A percentile compares a stretch with the other conserved stretches of the same genome.
phyloP scores from a whole-genome alignment of 805 yeast species.

The Yarrowia bubula region DNA sequence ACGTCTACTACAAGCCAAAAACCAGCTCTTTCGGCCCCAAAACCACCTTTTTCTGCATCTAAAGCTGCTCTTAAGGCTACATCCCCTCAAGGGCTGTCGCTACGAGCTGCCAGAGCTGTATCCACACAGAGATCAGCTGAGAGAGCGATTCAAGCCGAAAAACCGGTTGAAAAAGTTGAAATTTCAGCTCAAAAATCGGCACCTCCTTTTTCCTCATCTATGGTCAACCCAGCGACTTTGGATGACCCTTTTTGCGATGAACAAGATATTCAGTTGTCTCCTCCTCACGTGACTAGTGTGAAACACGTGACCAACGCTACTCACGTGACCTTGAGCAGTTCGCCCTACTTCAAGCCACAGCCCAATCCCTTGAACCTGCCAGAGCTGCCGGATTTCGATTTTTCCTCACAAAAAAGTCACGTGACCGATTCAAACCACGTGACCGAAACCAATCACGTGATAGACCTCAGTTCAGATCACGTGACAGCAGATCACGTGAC shows the following conservation, averaged over 20 bases:
- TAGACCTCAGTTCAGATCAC: no score
- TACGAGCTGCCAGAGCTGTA: not conserved
- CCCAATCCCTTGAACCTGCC: not conserved
- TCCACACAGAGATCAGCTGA: not conserved
- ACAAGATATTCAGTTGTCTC: not conserved
- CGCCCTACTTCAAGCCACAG: not conserved
- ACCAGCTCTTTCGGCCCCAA: no score
- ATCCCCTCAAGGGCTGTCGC: no score
- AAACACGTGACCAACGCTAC: no score
- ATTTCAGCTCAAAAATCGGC: not conserved
- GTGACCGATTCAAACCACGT: no score
- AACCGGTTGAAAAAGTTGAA: not conserved
- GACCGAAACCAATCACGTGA: no score
- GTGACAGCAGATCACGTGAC: no score
- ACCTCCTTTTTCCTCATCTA: not conserved
- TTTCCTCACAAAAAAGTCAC: not conserved
- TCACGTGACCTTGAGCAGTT: not conserved
- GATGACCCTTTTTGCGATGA: slow-evolving; percentile 17
- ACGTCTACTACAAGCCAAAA: no score
- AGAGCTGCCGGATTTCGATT: not conserved
- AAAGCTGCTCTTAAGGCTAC: no score
- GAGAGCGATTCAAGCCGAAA: not conserved
- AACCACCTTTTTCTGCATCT: no score
- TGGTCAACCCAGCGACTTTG: not conserved
- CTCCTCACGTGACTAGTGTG: not conserved